phyloP scores from a whole-genome alignment of 176 grass and related monocot genomes.

The Areca catechu region DNA sequence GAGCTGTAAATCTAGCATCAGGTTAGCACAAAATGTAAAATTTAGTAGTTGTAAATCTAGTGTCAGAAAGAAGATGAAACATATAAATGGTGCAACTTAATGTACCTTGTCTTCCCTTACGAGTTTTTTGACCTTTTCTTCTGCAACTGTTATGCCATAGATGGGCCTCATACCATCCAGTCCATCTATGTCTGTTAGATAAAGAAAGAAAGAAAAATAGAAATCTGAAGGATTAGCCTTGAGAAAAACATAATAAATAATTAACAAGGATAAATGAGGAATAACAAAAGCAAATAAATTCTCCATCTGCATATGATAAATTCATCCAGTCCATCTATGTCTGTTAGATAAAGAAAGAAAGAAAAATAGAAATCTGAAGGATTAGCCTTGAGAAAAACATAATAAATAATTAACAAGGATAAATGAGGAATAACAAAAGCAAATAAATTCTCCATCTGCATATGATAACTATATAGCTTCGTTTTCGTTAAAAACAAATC shows the following conservation, averaged over 20 bases:
- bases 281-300: no score
- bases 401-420: no score
- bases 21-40: conserved; percentile 4
- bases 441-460: no score
- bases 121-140: conserved; percentile 96
- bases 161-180: conserved; percentile 90
- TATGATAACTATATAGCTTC: no score
- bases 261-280: no score
- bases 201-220: neutral
- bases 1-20: neutral
- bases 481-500: no score
- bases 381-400: neutral
- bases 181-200: conserved; percentile 99
- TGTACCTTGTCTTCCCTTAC: conserved; percentile 93
- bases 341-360: conserved; percentile 35
- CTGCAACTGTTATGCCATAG: conserved; percentile 96
- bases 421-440: no score
- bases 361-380: neutral
- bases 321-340: conserved; percentile 99
- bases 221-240: neutral
- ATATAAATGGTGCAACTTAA: neutral
- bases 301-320: no score
- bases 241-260: neutral
- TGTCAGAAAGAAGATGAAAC: neutral
- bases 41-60: neutral